Percentiles rank a stretch among this genome's conserved stretches.
Evolutionary conservation across 2,329 filamentous ascomycete species (phyloP).

Genomic region (Penicillium paneum): DNA sequence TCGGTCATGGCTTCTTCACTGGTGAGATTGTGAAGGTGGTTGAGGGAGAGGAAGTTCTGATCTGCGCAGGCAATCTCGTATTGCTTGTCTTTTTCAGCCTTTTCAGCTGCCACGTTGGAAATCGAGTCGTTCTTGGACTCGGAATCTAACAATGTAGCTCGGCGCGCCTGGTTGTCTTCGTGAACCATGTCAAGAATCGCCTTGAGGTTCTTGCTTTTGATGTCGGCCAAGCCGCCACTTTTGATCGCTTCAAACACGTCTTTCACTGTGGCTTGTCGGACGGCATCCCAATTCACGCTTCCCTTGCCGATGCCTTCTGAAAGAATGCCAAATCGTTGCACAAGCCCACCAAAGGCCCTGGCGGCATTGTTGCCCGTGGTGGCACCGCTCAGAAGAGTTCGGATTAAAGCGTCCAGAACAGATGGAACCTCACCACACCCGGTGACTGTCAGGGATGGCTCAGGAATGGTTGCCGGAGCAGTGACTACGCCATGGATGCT

Average conservation of each 20-base stretch:
- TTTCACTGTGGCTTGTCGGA: slow-evolving; percentile 56
- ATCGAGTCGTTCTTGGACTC: slow-evolving; percentile 39
- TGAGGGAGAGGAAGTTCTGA: slow-evolving; percentile 61
- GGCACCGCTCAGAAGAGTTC: slow-evolving; percentile 60
- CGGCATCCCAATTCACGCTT: slow-evolving; percentile 72
- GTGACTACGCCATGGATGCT: slow-evolving; percentile 63
- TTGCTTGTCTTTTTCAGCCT: slow-evolving; percentile 51
- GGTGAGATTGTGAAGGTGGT: slow-evolving; percentile 57
- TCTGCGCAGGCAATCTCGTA: slow-evolving; percentile 57
- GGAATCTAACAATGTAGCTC: slow-evolving; percentile 47
- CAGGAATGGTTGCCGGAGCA: slow-evolving; percentile 64
- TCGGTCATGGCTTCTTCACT: slow-evolving; percentile 57
- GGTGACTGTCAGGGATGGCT: slow-evolving; percentile 66
- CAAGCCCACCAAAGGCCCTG: slow-evolving; percentile 63
- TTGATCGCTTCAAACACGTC: slow-evolving; percentile 69
- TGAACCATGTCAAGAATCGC: slow-evolving; percentile 69
- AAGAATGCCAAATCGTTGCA: slow-evolving; percentile 61
- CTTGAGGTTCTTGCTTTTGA: slow-evolving; percentile 71
- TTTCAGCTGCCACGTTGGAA: slow-evolving; percentile 28
- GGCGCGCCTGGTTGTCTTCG: slow-evolving; percentile 61
- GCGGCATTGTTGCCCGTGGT: slow-evolving; percentile 61
- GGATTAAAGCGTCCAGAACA: slow-evolving; percentile 61
- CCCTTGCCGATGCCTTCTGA: slow-evolving; percentile 63
- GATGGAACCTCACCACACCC: slow-evolving; percentile 67
- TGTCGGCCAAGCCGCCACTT: slow-evolving; percentile 65